Percentiles rank a stretch among this genome's conserved stretches.
Conservation (phyloP, 768 basidiomycete species). For the Macrocybe gigantea region DNA sequence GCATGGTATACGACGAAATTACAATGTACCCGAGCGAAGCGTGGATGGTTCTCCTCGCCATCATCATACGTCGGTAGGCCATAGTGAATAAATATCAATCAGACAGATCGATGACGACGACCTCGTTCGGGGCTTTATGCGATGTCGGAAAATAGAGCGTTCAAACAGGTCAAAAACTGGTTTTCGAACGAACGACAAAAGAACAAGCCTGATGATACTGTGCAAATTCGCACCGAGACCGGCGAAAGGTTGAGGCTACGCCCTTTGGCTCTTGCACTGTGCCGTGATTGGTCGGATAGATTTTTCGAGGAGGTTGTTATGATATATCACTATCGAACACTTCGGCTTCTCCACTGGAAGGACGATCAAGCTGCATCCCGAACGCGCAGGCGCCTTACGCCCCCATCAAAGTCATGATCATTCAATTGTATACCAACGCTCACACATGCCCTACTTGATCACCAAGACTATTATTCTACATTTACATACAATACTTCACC, state of each 20-base stretch:
- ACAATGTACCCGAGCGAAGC: constrained; percentile 60
- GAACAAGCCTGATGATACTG: constrained; percentile 32
- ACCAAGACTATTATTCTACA: too few relatives aligned
- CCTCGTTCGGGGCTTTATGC: too few relatives aligned
- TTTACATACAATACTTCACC: too few relatives aligned
- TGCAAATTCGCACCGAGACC: constrained; percentile 28
- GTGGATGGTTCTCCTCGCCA: constrained; percentile 54
- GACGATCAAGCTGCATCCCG: too few relatives aligned
- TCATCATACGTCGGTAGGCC: constrained; percentile 48
- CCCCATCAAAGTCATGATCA: too few relatives aligned
- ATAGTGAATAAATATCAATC: too few relatives aligned
- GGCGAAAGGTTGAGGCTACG: constrained; percentile 44
- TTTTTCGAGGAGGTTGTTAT: constrained; percentile 59
- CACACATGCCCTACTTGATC: too few relatives aligned
- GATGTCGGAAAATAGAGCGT: constrained; percentile 29
- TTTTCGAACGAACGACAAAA: constrained; percentile 60
- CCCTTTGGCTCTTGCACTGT: constrained; percentile 38
- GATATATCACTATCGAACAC: constrained; percentile 37
- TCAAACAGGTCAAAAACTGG: constrained; percentile 62
- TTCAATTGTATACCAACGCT: too few relatives aligned
- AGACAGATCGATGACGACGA: too few relatives aligned
- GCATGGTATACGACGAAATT: constrained; percentile 61
- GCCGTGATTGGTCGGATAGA: constrained; percentile 53
- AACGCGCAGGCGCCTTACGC: too few relatives aligned
- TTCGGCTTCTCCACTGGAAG: too few relatives aligned